phyloP scores from a whole-genome alignment of 1,284 basidiomycete genomes.

The Ganoderma lingzhi region DNA sequence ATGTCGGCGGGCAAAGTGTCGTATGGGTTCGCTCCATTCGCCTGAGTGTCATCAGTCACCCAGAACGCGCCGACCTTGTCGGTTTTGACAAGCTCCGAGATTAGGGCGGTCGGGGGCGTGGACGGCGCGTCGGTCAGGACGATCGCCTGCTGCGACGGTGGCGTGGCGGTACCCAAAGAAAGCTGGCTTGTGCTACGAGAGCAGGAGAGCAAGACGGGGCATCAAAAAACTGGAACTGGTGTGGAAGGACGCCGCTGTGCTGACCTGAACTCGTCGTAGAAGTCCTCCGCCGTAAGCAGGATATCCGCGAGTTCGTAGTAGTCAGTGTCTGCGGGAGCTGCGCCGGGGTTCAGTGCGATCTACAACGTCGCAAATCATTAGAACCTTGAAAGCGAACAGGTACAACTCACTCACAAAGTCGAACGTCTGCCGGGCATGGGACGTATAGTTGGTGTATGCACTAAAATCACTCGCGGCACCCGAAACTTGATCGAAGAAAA shows the following conservation, averaged over 20 bases:
- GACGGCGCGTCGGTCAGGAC: constrained; percentile 38
- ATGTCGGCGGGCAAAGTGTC: constrained; percentile 33
- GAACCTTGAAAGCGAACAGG: not conserved
- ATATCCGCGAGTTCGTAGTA: constrained; percentile 39
- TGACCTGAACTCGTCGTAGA: constrained; percentile 36
- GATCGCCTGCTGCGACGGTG: constrained; percentile 38
- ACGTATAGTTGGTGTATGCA: constrained; percentile 30
- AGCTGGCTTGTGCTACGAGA: constrained; percentile 30
- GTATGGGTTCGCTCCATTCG: constrained; percentile 34
- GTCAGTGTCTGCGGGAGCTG: constrained; percentile 16
- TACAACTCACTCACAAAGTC: constrained; percentile 23
- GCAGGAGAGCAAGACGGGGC: not conserved
- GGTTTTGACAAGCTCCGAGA: constrained; percentile 42
- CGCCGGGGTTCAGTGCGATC: constrained; percentile 38
- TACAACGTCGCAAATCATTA: constrained; percentile 9
- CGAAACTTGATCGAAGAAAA: constrained; percentile 49
- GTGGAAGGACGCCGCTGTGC: not conserved
- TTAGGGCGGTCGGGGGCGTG: constrained; percentile 45
- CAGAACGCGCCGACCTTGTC: constrained; percentile 48
- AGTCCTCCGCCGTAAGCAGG: constrained; percentile 36
- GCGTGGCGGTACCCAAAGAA: constrained; percentile 30
- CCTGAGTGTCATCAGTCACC: constrained; percentile 46
- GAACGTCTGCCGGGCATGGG: constrained; percentile 23
- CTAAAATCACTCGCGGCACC: constrained; percentile 24
- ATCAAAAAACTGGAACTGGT: not conserved